phyloP scores from a whole-genome alignment of 495 filamentous ascomycete species.

The Neurospora sp. region DNA sequence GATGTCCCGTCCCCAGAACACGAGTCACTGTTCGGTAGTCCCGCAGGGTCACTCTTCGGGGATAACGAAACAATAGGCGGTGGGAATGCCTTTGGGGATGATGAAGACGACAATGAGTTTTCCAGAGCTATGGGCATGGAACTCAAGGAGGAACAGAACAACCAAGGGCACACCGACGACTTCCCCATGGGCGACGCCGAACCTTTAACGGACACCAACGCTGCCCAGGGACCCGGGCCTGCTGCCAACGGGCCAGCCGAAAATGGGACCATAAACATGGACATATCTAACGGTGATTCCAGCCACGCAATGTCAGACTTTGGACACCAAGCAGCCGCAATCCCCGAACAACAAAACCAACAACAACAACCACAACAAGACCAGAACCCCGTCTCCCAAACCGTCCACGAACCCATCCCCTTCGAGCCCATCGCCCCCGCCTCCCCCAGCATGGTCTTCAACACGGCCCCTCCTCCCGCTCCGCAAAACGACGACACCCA shows the following conservation, averaged over 20 bases:
- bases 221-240: not conserved
- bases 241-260: slow-evolving; percentile 1
- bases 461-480: slow-evolving; percentile 12
- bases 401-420: slow-evolving; percentile 5
- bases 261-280: slow-evolving; percentile 2
- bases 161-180: slow-evolving; percentile 36
- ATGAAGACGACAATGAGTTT: slow-evolving; percentile 77
- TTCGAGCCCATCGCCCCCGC: slow-evolving; percentile 13
- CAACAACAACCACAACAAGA: slow-evolving; percentile 1
- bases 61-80: slow-evolving; percentile 51
- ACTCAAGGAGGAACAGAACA: slow-evolving; percentile 21
- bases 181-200: slow-evolving; percentile 26
- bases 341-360: slow-evolving; percentile 2
- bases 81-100: slow-evolving; percentile 49
- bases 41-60: slow-evolving; percentile 48
- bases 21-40: slow-evolving; percentile 57
- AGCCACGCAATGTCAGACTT: slow-evolving; percentile 14
- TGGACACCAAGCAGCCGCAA: slow-evolving; percentile 6
- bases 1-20: slow-evolving; percentile 58
- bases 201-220: not conserved
- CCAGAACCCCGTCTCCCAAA: slow-evolving; percentile 7
- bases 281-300: slow-evolving; percentile 20
- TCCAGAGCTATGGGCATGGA: slow-evolving; percentile 62
- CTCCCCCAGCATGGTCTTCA: slow-evolving; percentile 23
- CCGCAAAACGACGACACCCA: slow-evolving; percentile 30